Base-by-base conservation (phyloP, 2,329 filamentous ascomycete species). In the Aspergillus sp. region DNA sequence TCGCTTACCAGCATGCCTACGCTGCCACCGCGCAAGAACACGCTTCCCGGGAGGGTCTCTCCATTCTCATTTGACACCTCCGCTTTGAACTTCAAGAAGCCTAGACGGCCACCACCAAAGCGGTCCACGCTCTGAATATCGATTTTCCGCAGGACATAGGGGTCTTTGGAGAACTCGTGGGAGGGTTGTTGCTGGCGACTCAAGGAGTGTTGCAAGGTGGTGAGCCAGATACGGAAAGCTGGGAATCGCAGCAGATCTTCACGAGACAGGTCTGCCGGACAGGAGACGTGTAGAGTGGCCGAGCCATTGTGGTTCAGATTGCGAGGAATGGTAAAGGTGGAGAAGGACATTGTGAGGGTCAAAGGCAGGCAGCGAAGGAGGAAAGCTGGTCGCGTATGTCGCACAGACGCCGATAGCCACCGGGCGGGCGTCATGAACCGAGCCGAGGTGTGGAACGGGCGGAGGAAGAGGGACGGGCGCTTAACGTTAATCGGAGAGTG, bases 21-120 rank as follows among this genome's bases (percentile, higher is more conserved):
- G 72, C 83, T 85, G 2, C 84, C 84, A 8, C 85, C 85, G 41
- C 85, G 74, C 58, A 87, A 70, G 63, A 87, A 87, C 2, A 87
- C 81, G 50, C 81, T 80, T 2, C 84, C 85, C 0, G 85, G 84
- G 2, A 87, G 74, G 60, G 74, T 80, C 62, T 84, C 81, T 5
- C 79, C 82, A 9, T 76, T 50, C 12, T 80, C 76, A 63, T 84
- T 86, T 2, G 79, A 80, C n/a, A 87, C 78, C 8, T 80, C 76
- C 0, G 82, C 80, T 60, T 81, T 81, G 28, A 87, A 66, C 65
- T 87, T 87, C 53, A 87, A 67, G 65, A 87, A 87, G 1, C 85
- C 85, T 4, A 86, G 67, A 7, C 80, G 76, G 2, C 70, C 73
- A 2, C 71, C 74, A 8, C 77, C 77, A 64, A 87, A 87, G 67